These are phyloP conservation scores for Plasmodium chabaudi DNA, from an alignment of 169 alveolate species.

Conservation along the genomic window DNA sequence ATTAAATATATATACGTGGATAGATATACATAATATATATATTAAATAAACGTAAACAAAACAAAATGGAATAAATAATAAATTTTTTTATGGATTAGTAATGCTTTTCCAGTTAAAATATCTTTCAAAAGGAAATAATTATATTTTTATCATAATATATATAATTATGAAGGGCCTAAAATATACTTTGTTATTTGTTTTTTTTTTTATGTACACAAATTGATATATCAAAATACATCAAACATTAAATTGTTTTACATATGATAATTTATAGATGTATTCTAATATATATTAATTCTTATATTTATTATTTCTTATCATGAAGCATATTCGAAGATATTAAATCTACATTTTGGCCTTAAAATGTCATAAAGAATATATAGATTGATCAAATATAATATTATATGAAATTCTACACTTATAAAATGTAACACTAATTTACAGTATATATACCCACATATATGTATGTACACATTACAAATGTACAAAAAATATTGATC, in stretches of 20 bases:
- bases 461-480: no score
- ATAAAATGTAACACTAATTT: no score
- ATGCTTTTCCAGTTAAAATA: background rate
- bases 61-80: conserved; percentile 3
- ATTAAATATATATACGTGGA: background rate
- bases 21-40: background rate
- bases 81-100: background rate
- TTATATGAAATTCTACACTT: no score
- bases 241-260: background rate
- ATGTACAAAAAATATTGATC: no score
- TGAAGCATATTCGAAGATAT: background rate
- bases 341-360: background rate
- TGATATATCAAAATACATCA: background rate
- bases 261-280: background rate
- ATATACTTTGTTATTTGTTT: background rate
- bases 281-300: background rate
- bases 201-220: background rate
- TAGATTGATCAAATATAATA: no score
- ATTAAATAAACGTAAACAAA: background rate
- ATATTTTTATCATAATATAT: no score
- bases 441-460: no score
- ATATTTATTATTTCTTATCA: background rate
- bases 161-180: no score
- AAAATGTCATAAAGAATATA: no score
- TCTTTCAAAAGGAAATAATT: no score